Conservation (phyloP, 139 green algal genomes). For the Eudorina sp. region DNA sequence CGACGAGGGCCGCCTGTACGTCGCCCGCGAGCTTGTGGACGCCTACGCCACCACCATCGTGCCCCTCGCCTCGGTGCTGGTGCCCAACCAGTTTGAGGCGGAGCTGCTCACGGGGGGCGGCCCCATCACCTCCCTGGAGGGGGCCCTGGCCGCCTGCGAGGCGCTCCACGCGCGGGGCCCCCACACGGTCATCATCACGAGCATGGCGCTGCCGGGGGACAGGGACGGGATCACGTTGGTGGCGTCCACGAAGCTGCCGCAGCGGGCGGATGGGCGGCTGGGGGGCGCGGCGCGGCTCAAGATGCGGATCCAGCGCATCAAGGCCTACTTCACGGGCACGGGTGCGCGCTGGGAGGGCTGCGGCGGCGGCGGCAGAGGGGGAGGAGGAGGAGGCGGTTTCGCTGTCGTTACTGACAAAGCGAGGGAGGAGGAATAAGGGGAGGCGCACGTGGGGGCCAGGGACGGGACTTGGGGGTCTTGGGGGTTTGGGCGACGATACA, state of each 20-base stretch:
- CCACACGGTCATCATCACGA: constrained; percentile 81
- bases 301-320: constrained; percentile 72
- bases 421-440: no score
- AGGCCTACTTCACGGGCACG: constrained; percentile 89
- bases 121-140: constrained; percentile 64
- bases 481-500: no score
- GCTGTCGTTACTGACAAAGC: no score
- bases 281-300: constrained; percentile 69
- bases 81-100: constrained; percentile 93
- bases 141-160: constrained; percentile 74
- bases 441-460: no score
- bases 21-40: constrained; percentile 77
- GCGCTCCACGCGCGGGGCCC: constrained; percentile 76
- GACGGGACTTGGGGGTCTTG: no score
- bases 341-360: constrained; percentile 52
- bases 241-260: constrained; percentile 71
- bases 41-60: constrained; percentile 80
- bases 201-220: constrained; percentile 47
- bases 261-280: constrained; percentile 67
- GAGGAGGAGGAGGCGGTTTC: no score
- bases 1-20: constrained; percentile 91
- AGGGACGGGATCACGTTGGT: constrained; percentile 72
- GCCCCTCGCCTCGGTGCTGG: constrained; percentile 81
- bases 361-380: no score
- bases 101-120: constrained; percentile 81